Evolutionary conservation across 345 rosid genomes (phyloP).

Genomic region (Capsella bursapastoris): DNA sequence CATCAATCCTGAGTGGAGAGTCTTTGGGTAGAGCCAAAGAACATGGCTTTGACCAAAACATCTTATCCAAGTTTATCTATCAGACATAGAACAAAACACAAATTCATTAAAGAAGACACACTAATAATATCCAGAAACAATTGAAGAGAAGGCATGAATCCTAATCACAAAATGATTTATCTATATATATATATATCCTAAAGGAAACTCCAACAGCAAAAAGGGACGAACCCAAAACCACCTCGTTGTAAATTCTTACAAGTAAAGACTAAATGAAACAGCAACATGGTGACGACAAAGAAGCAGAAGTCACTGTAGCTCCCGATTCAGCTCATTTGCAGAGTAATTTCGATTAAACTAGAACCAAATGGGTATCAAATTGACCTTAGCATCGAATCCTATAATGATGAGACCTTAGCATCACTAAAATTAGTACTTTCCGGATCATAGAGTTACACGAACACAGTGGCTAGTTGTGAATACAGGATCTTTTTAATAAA

Average conservation of each 20-base stretch:
- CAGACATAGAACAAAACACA: background rate
- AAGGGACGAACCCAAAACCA: background rate
- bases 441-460: background rate
- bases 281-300: background rate
- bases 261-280: constrained; percentile 3
- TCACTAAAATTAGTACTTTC: background rate
- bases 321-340: constrained; percentile 1
- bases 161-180: background rate
- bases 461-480: background rate
- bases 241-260: constrained; percentile 6
- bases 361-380: constrained; percentile 19
- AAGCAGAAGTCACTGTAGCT: constrained; percentile 3
- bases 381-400: background rate
- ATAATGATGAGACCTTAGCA: background rate
- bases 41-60: constrained; percentile 86
- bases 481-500: background rate
- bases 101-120: constrained; percentile 3
- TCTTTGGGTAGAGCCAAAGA: constrained; percentile 79
- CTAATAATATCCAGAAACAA: background rate
- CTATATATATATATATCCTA: background rate
- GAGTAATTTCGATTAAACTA: background rate
- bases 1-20: constrained; percentile 76
- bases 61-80: constrained; percentile 75
- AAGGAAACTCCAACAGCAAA: background rate
- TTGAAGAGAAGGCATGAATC: constrained; percentile 16